Evolutionary conservation across 2,329 filamentous ascomycete genomes (phyloP).

Genomic region (Sporothrix curviconia): DNA sequence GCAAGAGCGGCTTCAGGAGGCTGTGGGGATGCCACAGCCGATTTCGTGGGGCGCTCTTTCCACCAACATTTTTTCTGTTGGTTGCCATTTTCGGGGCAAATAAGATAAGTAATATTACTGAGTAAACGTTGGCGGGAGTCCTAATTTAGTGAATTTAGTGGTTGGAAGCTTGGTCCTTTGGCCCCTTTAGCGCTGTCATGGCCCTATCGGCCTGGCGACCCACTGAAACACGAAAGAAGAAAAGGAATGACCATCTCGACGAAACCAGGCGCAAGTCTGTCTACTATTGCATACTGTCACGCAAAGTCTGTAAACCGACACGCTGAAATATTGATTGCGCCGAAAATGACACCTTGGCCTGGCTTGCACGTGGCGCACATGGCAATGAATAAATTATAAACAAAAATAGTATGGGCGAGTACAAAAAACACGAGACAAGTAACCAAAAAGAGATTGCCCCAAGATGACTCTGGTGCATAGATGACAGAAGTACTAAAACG

Average conservation of each 20-base stretch:
- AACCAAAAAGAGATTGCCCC: too few relatives aligned
- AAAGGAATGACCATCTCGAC: not conserved
- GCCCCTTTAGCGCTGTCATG: not conserved
- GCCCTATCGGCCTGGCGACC: not conserved
- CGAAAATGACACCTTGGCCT: not conserved
- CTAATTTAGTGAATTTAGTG: not conserved
- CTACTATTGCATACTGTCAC: constrained; percentile 1
- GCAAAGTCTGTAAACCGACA: not conserved
- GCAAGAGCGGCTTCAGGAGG: not conserved
- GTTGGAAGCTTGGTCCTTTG: not conserved
- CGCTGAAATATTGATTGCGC: not conserved
- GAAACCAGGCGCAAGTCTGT: not conserved
- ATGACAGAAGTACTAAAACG: too few relatives aligned
- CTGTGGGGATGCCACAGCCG: not conserved
- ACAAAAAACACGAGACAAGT: not conserved
- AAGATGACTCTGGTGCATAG: too few relatives aligned
- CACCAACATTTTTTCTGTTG: not conserved
- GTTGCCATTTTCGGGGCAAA: not conserved
- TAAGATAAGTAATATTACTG: not conserved
- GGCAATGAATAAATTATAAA: too few relatives aligned
- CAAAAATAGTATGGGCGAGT: too few relatives aligned
- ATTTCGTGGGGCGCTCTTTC: not conserved
- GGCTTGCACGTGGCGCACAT: not conserved
- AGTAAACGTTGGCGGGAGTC: not conserved
- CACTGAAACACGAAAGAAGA: not conserved